Evolutionary conservation across 2,329 filamentous ascomycete genomes (phyloP).

Genomic region (Pseudocercospora crystallina): DNA sequence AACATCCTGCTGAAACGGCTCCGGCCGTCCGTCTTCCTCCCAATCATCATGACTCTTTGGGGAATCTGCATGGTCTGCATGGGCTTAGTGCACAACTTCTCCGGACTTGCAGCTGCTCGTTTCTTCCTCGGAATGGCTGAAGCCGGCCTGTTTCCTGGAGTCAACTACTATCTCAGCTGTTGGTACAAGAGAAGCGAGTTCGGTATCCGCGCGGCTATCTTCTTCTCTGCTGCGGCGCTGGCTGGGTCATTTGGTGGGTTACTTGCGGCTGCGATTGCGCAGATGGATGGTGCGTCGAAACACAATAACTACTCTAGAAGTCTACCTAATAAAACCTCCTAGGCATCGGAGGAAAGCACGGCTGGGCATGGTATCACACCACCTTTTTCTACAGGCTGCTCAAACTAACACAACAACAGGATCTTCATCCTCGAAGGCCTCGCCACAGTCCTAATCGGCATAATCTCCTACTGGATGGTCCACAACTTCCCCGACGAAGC

Average conservation of each 20-base stretch:
- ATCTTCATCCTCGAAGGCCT: conserved; percentile 56
- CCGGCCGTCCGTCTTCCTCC: conserved; percentile 69
- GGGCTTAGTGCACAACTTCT: conserved; percentile 22
- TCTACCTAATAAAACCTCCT: too few species aligned
- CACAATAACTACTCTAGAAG: background rate
- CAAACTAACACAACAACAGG: conserved; percentile 9
- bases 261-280: conserved; percentile 67
- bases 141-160: conserved; percentile 63
- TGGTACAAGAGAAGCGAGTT: conserved; percentile 82
- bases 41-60: conserved; percentile 75
- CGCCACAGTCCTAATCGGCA: conserved; percentile 66
- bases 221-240: conserved; percentile 79
- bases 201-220: conserved; percentile 75
- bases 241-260: conserved; percentile 76
- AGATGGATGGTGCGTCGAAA: conserved; percentile 57
- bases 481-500: conserved; percentile 74
- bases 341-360: conserved; percentile 52
- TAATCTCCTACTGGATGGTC: conserved; percentile 73
- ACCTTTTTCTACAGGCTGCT: background rate
- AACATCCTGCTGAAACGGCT: conserved; percentile 76
- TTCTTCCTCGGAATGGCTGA: conserved; percentile 70
- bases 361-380: conserved; percentile 26
- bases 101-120: conserved; percentile 27
- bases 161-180: conserved; percentile 78
- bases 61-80: conserved; percentile 62